Evolutionary conservation across 768 basidiomycete genomes (phyloP).

Genomic region (Lentinula detonsa): DNA sequence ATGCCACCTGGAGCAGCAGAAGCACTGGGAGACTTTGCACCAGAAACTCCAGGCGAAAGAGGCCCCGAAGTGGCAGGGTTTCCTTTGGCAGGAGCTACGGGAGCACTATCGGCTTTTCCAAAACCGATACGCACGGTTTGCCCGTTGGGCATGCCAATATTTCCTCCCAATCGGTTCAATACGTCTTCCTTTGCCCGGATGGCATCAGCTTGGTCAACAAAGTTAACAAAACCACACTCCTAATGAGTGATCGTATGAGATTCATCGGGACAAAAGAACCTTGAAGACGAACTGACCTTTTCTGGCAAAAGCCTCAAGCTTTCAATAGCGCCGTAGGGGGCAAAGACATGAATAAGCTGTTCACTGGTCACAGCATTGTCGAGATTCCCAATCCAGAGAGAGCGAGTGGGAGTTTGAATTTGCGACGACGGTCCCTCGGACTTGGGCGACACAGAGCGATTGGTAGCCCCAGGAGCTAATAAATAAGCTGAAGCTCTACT

Average conservation of each 20-base stretch:
- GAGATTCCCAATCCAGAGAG: constrained; percentile 97
- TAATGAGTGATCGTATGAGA: constrained; percentile 22
- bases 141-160: constrained; percentile 91
- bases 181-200: constrained; percentile 98
- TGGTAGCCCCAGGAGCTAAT: constrained; percentile 59
- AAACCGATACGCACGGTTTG: constrained; percentile 97
- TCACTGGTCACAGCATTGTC: constrained; percentile 93
- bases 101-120: constrained; percentile 96
- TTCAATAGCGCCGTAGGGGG: constrained; percentile 96
- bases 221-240: constrained; percentile 99
- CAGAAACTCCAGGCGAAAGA: constrained; percentile 49
- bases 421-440: constrained; percentile 66
- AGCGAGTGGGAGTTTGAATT: constrained; percentile 90
- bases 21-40: constrained; percentile 38
- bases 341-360: constrained; percentile 92
- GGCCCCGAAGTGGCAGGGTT: constrained; percentile 58
- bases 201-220: constrained; percentile 93
- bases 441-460: constrained; percentile 80
- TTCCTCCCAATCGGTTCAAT: constrained; percentile 88
- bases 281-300: constrained; percentile 55
- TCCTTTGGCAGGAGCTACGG: constrained; percentile 82
- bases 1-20: constrained; percentile 58
- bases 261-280: not conserved
- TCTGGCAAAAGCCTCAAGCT: constrained; percentile 91
- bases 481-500: constrained; percentile 63